phyloP scores from a whole-genome alignment of 164 flowering plant species.

The Annona squamosa region DNA sequence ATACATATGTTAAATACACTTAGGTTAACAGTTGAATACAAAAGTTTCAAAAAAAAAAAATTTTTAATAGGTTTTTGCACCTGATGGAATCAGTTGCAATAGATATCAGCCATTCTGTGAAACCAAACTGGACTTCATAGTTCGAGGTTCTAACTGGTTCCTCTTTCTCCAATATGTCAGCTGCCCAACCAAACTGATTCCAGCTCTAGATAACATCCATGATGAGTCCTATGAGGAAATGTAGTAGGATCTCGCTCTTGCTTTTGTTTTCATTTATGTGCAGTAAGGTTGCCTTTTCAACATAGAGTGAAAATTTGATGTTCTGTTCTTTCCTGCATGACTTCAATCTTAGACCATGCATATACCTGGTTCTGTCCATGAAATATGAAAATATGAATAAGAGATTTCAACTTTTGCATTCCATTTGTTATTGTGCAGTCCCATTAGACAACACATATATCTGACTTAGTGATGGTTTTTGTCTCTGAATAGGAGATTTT shows the following conservation, averaged over 20 bases:
- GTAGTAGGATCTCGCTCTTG: neutral
- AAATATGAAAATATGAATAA: too few species aligned
- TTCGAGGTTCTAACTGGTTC: neutral
- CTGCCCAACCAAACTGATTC: neutral
- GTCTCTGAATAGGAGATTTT: too few species aligned
- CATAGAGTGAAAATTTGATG: neutral
- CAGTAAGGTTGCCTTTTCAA: neutral
- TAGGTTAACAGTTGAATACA: neutral
- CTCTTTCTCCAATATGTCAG: neutral
- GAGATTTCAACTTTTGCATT: too few species aligned
- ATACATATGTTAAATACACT: neutral
- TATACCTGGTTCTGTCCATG: too few species aligned
- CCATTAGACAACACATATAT: too few species aligned
- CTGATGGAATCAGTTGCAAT: neutral
- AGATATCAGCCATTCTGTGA: neutral
- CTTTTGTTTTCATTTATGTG: neutral
- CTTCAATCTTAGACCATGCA: too few species aligned
- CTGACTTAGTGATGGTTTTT: too few species aligned
- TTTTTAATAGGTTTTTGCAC: neutral
- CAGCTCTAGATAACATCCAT: neutral
- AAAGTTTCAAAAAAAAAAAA: too few species aligned
- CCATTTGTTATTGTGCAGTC: too few species aligned
- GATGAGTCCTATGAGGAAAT: neutral
- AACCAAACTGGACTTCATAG: neutral
- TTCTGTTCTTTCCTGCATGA: neutral